Percentiles rank a stretch among this genome's conserved stretches.
Conservation (phyloP, 2,329 filamentous ascomycete species). For the Alternaria sp. region DNA sequence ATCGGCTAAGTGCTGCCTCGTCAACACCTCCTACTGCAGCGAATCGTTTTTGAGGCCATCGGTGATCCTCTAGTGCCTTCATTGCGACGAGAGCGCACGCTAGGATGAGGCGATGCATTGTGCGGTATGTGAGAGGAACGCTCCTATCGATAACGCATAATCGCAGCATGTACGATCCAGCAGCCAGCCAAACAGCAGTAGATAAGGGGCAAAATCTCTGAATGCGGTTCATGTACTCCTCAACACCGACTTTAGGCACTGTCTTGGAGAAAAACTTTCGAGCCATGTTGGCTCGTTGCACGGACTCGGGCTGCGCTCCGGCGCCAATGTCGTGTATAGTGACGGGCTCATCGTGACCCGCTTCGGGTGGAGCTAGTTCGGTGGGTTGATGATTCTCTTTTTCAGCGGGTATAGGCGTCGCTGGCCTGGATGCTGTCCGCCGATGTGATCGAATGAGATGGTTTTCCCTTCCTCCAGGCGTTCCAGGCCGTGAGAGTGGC, state of each 20-base stretch:
- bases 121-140: conserved; percentile 82
- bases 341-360: conserved; percentile 59
- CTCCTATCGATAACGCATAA: conserved; percentile 77
- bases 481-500: conserved; percentile 68
- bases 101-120: conserved; percentile 85
- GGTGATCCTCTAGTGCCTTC: conserved; percentile 93
- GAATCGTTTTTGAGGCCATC: conserved; percentile 84
- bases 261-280: conserved; percentile 93
- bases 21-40: conserved; percentile 89
- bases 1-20: conserved; percentile 78
- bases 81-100: conserved; percentile 87
- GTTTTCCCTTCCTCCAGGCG: conserved; percentile 58
- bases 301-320: conserved; percentile 74
- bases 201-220: conserved; percentile 94
- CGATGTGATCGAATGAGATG: conserved; percentile 36
- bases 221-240: conserved; percentile 85
- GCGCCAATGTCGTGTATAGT: conserved; percentile 61
- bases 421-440: conserved; percentile 50
- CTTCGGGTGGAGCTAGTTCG: conserved; percentile 60
- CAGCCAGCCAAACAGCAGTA: conserved; percentile 90
- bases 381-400: conserved; percentile 52
- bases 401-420: conserved; percentile 52
- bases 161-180: conserved; percentile 85
- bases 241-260: conserved; percentile 81
- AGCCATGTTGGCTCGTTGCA: conserved; percentile 86